phyloP scores from a whole-genome alignment of 1,284 basidiomycete species.

The Apiotrichum montevideense region DNA sequence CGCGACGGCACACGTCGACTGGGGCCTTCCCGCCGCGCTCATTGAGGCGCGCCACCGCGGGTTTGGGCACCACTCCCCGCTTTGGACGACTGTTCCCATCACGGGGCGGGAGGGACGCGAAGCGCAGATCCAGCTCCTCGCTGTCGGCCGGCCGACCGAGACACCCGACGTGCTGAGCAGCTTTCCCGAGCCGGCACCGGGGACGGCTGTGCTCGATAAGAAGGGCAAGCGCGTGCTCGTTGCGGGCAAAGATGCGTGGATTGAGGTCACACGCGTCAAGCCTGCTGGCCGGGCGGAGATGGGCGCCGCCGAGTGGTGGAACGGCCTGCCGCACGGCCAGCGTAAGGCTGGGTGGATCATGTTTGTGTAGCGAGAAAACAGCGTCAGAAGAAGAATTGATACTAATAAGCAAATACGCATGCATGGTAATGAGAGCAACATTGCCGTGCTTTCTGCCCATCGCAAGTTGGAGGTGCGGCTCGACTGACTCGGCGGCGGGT shows the following conservation, averaged over 20 bases:
- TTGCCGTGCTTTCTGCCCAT: too few species aligned
- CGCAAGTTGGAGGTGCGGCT: too few species aligned
- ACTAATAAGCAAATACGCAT: too few species aligned
- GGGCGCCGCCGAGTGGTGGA: slow-evolving; percentile 56
- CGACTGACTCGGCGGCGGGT: too few species aligned
- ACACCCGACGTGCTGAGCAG: neutral
- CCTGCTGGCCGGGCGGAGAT: slow-evolving; percentile 54
- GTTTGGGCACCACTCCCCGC: slow-evolving; percentile 63
- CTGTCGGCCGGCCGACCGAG: neutral
- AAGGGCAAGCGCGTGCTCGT: slow-evolving; percentile 52
- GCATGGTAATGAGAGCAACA: too few species aligned
- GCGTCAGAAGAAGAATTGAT: too few species aligned
- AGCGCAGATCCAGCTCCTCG: slow-evolving; percentile 14
- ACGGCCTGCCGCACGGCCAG: slow-evolving; percentile 47
- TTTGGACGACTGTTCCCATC: slow-evolving; percentile 31
- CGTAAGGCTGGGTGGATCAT: slow-evolving; percentile 13
- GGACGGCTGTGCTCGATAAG: slow-evolving; percentile 46
- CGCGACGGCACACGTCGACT: slow-evolving; percentile 56
- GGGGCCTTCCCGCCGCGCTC: slow-evolving; percentile 58
- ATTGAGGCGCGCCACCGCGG: slow-evolving; percentile 57
- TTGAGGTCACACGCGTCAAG: slow-evolving; percentile 56
- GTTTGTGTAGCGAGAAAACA: slow-evolving; percentile 4
- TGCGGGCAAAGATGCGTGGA: slow-evolving; percentile 48
- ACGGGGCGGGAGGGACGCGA: slow-evolving; percentile 9
- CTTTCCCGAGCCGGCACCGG: slow-evolving; percentile 13